phyloP scores from a whole-genome alignment of 768 basidiomycete genomes.

The Lentinula sp. region DNA sequence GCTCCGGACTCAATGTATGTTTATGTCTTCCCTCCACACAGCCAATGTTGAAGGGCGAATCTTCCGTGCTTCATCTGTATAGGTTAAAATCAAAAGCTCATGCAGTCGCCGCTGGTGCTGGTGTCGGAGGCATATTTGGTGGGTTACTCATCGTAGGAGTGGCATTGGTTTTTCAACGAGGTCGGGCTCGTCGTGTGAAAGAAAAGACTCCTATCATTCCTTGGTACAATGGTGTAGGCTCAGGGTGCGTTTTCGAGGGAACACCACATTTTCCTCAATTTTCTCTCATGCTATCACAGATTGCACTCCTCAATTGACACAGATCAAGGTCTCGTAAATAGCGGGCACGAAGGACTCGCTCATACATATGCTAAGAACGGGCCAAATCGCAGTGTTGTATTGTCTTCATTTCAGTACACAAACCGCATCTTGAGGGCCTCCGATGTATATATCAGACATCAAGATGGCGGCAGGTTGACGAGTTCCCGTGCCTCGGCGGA shows the following conservation, averaged over 20 bases:
- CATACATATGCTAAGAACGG: neutral
- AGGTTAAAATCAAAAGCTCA: constrained; percentile 12
- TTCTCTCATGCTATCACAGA: neutral
- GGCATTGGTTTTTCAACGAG: constrained; percentile 2
- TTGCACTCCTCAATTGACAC: neutral
- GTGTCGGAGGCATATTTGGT: constrained; percentile 14
- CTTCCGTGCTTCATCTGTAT: neutral
- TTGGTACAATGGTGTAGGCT: neutral
- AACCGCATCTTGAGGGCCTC: neutral
- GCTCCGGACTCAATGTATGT: constrained; percentile 29
- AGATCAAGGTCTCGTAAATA: neutral
- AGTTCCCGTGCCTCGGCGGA: neutral
- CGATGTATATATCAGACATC: neutral
- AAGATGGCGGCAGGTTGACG: neutral
- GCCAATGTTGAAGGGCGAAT: neutral
- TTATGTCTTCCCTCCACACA: neutral
- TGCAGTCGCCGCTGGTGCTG: constrained; percentile 12
- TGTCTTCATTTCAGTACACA: neutral
- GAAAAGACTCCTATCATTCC: neutral
- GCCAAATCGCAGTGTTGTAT: neutral
- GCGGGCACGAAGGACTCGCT: too few relatives aligned
- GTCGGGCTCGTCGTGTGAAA: neutral
- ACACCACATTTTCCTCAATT: neutral
- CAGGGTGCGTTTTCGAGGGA: neutral
- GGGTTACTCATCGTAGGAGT: constrained; percentile 11